A percentile compares a stretch with the other conserved stretches of the same genome.
Evolutionary conservation across 2,329 filamentous ascomycete species (phyloP).

Genomic region (Didymella lethalis): DNA sequence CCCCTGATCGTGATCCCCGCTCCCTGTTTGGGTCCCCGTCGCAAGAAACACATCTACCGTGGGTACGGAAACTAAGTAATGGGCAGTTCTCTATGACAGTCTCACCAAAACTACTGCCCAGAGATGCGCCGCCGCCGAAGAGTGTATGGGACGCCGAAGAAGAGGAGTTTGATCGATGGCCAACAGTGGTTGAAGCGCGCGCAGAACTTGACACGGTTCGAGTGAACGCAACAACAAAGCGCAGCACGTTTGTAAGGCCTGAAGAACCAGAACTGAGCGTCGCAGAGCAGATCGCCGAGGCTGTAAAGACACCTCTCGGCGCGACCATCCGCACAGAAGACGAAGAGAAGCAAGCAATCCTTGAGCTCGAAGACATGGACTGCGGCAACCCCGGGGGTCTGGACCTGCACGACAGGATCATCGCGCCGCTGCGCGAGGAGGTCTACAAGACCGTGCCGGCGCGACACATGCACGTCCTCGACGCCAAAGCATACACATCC

Average conservation of each 20-base stretch:
- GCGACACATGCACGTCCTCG: conserved; percentile 25
- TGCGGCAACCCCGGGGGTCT: conserved; percentile 17
- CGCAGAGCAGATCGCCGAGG: conserved; percentile 8
- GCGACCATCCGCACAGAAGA: not conserved
- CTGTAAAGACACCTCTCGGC: conserved; percentile 3
- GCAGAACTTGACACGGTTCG: conserved; percentile 11
- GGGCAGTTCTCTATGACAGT: conserved; percentile 11
- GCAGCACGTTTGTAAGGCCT: conserved; percentile 5
- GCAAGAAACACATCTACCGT: conserved; percentile 14
- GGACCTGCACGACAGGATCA: conserved; percentile 26
- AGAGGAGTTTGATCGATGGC: conserved; percentile 25
- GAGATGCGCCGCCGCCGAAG: conserved; percentile 6
- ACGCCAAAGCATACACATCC: conserved; percentile 13
- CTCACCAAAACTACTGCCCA: conserved; percentile 2
- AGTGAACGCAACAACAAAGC: conserved; percentile 9
- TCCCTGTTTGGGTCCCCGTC: conserved; percentile 5
- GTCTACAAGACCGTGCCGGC: conserved; percentile 10
- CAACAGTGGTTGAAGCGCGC: conserved; percentile 5
- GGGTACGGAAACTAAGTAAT: conserved; percentile 15
- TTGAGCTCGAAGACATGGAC: conserved; percentile 24
- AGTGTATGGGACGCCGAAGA: conserved; percentile 27
- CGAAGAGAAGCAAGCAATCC: conserved; percentile 8
- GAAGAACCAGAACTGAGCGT: not conserved
- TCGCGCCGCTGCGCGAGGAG: conserved; percentile 13
- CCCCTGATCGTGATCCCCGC: conserved; percentile 7